Evolutionary conservation across 2,329 filamentous ascomycete species (phyloP).

Genomic region (Diaporthe sp.): DNA sequence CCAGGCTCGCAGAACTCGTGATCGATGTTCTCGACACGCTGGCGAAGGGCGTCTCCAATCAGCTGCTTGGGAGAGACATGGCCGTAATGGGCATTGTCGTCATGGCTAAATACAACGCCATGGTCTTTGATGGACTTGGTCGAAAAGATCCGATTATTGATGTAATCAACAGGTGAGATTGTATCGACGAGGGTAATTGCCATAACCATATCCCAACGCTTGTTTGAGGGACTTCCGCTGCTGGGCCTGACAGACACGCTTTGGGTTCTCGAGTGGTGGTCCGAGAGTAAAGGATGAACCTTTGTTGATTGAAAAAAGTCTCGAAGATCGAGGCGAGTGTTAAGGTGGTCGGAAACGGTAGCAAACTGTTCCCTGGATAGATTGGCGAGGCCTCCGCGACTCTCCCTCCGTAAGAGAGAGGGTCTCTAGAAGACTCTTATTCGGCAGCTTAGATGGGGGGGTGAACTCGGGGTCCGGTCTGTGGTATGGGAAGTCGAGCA

Average conservation of each 20-base stretch:
- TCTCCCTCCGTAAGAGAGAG: constrained; percentile 99
- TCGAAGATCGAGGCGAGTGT: constrained; percentile 61
- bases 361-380: constrained; percentile 89
- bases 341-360: constrained; percentile 98
- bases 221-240: constrained; percentile 44
- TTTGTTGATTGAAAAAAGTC: constrained; percentile 35
- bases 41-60: constrained; percentile 88
- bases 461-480: constrained; percentile 64
- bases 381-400: constrained; percentile 98
- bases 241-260: constrained; percentile 42
- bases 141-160: constrained; percentile 63
- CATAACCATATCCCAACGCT: constrained; percentile 73
- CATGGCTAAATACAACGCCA: constrained; percentile 48
- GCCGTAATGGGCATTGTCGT: constrained; percentile 57
- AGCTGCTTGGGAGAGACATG: constrained; percentile 77
- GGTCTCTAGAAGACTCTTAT: constrained; percentile 98
- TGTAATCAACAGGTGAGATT: constrained; percentile 64
- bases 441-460: constrained; percentile 92
- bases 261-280: constrained; percentile 1
- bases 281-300: constrained; percentile 3
- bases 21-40: constrained; percentile 86
- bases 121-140: constrained; percentile 55
- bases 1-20: constrained; percentile 89
- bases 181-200: constrained; percentile 71
- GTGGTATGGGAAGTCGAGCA: constrained; percentile 65